Percentiles rank a stretch among this genome's conserved stretches.
phyloP scores from a whole-genome alignment of 768 basidiomycete genomes.

The Tephrocybe sp. region DNA sequence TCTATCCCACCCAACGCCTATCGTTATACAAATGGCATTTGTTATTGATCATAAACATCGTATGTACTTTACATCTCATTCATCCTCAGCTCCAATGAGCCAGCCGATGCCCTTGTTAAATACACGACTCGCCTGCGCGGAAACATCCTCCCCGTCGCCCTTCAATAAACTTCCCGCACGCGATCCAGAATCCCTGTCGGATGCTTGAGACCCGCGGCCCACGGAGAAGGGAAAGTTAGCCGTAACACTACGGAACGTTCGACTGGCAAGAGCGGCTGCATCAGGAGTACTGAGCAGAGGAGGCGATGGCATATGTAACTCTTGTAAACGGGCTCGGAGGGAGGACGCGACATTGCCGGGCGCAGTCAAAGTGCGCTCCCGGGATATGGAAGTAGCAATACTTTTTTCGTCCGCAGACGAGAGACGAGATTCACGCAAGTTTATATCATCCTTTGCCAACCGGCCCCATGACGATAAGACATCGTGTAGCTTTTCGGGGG shows the following conservation, averaged over 20 bases:
- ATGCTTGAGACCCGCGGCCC: conserved; percentile 36
- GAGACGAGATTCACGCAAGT: conserved; percentile 43
- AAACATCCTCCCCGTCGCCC: conserved; percentile 58
- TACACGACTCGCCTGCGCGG: conserved; percentile 71
- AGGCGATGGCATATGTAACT: conserved; percentile 66
- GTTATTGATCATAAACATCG: not conserved
- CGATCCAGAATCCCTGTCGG: conserved; percentile 43
- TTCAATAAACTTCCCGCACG: conserved; percentile 39
- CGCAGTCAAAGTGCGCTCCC: conserved; percentile 17
- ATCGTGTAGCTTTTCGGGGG: conserved; percentile 73
- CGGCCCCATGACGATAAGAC: conserved; percentile 77
- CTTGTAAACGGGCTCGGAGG: conserved; percentile 58
- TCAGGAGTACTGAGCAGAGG: conserved; percentile 72
- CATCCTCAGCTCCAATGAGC: conserved; percentile 86
- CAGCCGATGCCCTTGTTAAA: conserved; percentile 93
- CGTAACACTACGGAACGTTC: conserved; percentile 75
- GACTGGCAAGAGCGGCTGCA: conserved; percentile 73
- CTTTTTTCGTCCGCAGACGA: conserved; percentile 24
- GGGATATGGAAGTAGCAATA: conserved; percentile 16
- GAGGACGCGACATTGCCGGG: conserved; percentile 44
- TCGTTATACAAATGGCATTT: not conserved
- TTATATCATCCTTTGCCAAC: conserved; percentile 65
- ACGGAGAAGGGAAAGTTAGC: conserved; percentile 73
- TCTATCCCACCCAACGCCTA: not conserved
- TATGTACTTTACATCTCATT: conserved; percentile 12